A percentile compares a stretch with the other conserved stretches of the same genome.
Conservation (phyloP, 805 yeast genomes). For the Metschnikowia peoriensis region DNA sequence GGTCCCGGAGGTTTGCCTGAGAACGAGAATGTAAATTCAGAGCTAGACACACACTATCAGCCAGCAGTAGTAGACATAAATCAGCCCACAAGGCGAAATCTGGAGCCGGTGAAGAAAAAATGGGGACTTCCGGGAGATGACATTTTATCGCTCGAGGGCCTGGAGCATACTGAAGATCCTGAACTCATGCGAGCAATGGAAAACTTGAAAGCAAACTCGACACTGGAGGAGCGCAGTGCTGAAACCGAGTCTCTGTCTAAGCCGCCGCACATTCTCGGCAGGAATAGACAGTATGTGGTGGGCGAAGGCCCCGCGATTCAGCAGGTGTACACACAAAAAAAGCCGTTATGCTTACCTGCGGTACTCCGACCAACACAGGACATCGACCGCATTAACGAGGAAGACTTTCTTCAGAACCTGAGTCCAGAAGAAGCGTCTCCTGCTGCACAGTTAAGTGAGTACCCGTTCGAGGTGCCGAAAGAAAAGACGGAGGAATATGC, state of each 20-base stretch:
- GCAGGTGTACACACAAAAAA: slow-evolving; percentile 48
- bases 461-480: slow-evolving; percentile 14
- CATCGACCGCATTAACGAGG: slow-evolving; percentile 10
- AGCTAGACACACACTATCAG: slow-evolving; percentile 5
- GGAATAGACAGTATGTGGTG: slow-evolving; percentile 2
- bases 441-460: slow-evolving; percentile 8
- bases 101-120: slow-evolving; percentile 15
- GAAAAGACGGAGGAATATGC: slow-evolving; percentile 1
- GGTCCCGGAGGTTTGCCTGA: slow-evolving; percentile 2
- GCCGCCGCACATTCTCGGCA: not conserved
- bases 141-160: slow-evolving; percentile 7
- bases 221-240: slow-evolving; percentile 9
- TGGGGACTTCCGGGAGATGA: slow-evolving; percentile 8
- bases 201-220: slow-evolving; percentile 14
- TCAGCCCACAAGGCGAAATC: slow-evolving; percentile 18
- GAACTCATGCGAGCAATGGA: slow-evolving; percentile 21
- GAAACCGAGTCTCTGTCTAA: not conserved
- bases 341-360: slow-evolving; percentile 51
- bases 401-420: slow-evolving; percentile 11
- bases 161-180: not conserved
- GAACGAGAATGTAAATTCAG: not conserved
- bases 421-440: slow-evolving; percentile 13
- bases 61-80: slow-evolving; percentile 18
- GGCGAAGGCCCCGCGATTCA: slow-evolving; percentile 15
- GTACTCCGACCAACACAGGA: slow-evolving; percentile 43